Conservation (phyloP, 805 yeast species). For the Hanseniaspora hatyaiensis region DNA sequence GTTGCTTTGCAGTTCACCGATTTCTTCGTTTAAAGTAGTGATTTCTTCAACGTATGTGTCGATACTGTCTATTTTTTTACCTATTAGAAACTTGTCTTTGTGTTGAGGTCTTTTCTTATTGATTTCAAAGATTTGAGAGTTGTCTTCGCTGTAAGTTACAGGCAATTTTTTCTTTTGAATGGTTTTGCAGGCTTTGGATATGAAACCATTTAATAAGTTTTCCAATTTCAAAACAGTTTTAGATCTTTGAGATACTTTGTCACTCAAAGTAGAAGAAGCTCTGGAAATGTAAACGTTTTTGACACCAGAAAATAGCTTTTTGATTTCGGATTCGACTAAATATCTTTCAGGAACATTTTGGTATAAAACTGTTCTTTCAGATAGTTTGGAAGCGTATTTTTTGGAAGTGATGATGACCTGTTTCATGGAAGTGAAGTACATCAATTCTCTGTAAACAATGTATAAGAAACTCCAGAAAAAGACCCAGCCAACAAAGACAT, state of each 20-base stretch:
- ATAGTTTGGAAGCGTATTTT: conserved; percentile 56
- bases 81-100: conserved; percentile 35
- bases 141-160: conserved; percentile 4
- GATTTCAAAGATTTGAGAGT: conserved; percentile 34
- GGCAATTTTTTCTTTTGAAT: conserved; percentile 56
- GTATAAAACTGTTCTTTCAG: conserved; percentile 73
- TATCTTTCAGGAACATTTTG: conserved; percentile 71
- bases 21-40: conserved; percentile 47
- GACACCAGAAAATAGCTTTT: conserved; percentile 71
- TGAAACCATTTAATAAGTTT: conserved; percentile 45
- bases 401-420: conserved; percentile 73
- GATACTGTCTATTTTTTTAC: conserved; percentile 54
- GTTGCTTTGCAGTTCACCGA: conserved; percentile 41
- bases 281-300: conserved; percentile 72
- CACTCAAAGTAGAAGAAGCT: conserved; percentile 39
- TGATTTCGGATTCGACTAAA: conserved; percentile 59
- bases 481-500: conserved; percentile 68
- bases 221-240: conserved; percentile 54
- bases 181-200: conserved; percentile 47
- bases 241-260: conserved; percentile 49
- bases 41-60: conserved; percentile 44
- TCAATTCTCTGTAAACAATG: conserved; percentile 70
- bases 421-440: conserved; percentile 63
- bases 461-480: conserved; percentile 61
- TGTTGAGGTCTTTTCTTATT: conserved; percentile 60